phyloP scores from a whole-genome alignment of 345 rosid genomes.

The Conringia planisiliqua region DNA sequence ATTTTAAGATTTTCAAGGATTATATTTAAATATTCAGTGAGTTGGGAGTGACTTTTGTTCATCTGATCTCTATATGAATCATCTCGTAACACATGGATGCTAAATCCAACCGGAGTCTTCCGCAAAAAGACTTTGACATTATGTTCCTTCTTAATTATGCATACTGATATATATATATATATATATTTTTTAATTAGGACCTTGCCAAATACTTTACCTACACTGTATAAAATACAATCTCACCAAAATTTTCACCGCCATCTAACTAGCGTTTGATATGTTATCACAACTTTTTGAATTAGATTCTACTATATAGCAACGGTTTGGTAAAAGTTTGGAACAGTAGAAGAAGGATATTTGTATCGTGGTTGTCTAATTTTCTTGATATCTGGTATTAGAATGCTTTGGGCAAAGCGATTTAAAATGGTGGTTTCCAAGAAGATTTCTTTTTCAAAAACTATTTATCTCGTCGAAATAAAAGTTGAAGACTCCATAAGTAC shows the following conservation, averaged over 20 bases:
- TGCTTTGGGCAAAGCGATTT: not conserved
- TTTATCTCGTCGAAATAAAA: slow-evolving; percentile 1
- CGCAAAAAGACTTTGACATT: too few species aligned
- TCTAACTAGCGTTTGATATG: not conserved
- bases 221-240: not conserved
- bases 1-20: not conserved
- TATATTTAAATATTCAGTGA: not conserved
- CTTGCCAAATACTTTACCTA: not conserved
- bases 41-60: not conserved
- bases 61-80: not conserved
- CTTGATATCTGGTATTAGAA: not conserved
- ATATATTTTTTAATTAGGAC: too few species aligned
- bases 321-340: not conserved
- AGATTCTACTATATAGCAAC: not conserved
- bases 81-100: not conserved
- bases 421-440: slow-evolving; percentile 5
- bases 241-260: not conserved
- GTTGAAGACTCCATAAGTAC: not conserved
- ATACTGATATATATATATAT: too few species aligned
- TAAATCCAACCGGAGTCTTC: not conserved
- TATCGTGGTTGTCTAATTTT: not conserved
- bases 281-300: not conserved
- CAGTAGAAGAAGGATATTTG: not conserved
- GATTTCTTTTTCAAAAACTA: not conserved
- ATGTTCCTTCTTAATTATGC: too few species aligned